Evolutionary conservation across 805 yeast genomes (phyloP).

Genomic region (Saturnispora bothae): DNA sequence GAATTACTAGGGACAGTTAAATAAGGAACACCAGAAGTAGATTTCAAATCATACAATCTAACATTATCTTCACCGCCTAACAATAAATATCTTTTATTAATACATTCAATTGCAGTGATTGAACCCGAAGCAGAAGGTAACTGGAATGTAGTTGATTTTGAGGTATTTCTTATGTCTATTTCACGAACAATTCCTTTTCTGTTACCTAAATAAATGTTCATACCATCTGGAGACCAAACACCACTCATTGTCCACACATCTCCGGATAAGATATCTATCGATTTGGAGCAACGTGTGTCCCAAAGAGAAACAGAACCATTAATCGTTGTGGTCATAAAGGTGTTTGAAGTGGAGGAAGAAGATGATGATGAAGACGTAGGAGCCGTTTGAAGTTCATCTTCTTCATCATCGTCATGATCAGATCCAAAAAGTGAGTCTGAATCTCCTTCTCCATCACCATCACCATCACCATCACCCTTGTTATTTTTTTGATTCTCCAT

Average conservation of each 20-base stretch:
- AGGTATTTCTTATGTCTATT: conserved; percentile 33
- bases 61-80: not conserved
- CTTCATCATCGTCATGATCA: conserved; percentile 28
- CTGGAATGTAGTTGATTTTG: not conserved
- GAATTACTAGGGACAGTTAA: conserved; percentile 93
- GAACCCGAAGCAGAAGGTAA: not conserved
- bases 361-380: not conserved
- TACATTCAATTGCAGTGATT: not conserved
- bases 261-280: not conserved
- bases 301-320: conserved; percentile 77
- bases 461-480: conserved; percentile 24
- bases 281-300: conserved; percentile 51
- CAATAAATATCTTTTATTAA: not conserved
- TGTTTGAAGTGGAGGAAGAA: conserved; percentile 25
- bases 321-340: conserved; percentile 70
- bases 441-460: conserved; percentile 12
- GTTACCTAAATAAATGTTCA: conserved; percentile 71
- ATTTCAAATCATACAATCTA: conserved; percentile 15
- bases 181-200: conserved; percentile 83
- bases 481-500: conserved; percentile 6
- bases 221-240: conserved; percentile 82
- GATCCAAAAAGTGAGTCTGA: conserved; percentile 39
- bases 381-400: not conserved
- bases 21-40: conserved; percentile 51
- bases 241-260: conserved; percentile 86